A percentile compares a stretch with the other conserved stretches of the same genome.
Evolutionary conservation across 306 rosid species (phyloP).

Genomic region (Nissolia schottii): DNA sequence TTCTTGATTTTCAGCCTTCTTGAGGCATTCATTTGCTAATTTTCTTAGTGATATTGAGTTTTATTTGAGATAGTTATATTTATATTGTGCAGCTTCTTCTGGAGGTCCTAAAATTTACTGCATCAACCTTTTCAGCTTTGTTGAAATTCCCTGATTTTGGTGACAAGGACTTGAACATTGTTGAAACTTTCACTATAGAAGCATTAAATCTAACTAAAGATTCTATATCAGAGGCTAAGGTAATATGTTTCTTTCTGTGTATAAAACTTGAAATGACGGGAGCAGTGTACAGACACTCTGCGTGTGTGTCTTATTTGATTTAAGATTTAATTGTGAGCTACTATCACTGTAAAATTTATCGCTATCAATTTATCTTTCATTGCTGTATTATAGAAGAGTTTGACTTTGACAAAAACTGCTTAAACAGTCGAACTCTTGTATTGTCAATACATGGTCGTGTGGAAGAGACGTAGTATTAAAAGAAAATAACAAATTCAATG

Average conservation of each 20-base stretch:
- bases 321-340: constrained; percentile 17
- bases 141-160: constrained; percentile 41
- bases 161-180: constrained; percentile 40
- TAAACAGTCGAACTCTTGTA: neutral
- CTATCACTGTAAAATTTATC: neutral
- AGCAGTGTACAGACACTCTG: neutral
- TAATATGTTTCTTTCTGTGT: constrained; percentile 23
- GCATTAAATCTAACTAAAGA: constrained; percentile 55
- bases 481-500: neutral
- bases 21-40: constrained; percentile 18
- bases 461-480: neutral
- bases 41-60: constrained; percentile 18
- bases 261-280: neutral
- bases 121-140: constrained; percentile 53
- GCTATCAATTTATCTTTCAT: neutral
- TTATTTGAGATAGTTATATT: constrained; percentile 20
- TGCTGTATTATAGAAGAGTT: neutral
- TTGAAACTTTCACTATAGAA: constrained; percentile 56
- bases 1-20: neutral
- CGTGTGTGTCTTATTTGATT: neutral
- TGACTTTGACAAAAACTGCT: neutral
- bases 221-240: constrained; percentile 67
- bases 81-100: constrained; percentile 63
- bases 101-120: constrained; percentile 60
- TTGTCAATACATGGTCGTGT: neutral